Percentiles rank a stretch among this genome's conserved stretches.
phyloP scores from a whole-genome alignment of 78 protist species.

The Cavenderia fasciculata region DNA sequence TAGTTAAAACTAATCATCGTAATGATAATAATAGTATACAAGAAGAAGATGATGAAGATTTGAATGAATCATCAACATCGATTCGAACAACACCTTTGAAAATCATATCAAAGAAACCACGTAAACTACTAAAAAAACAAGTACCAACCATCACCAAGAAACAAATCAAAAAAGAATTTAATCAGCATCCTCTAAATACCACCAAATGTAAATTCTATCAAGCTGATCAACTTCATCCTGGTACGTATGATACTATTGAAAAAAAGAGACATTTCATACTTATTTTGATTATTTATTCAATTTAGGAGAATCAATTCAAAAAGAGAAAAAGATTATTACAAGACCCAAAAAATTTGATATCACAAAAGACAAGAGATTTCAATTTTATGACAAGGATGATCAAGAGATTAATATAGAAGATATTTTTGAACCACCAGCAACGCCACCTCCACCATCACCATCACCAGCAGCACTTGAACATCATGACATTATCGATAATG shows the following conservation, averaged over 20 bases:
- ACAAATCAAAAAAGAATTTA: conserved; percentile 39
- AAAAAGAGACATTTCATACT: not conserved
- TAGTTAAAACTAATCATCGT: not conserved
- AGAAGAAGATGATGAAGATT: not conserved
- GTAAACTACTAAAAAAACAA: conserved; percentile 18
- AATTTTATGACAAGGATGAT: conserved; percentile 4
- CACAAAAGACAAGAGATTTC: not conserved
- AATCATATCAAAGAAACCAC: conserved; percentile 9
- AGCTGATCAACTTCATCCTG: not conserved
- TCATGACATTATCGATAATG: no score
- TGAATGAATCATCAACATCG: not conserved
- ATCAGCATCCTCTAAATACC: conserved; percentile 59
- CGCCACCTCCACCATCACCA: no score
- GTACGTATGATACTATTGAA: not conserved
- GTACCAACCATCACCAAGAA: not conserved
- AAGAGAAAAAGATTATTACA: conserved; percentile 1
- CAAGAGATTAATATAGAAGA: conserved; percentile 13
- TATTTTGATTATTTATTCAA: not conserved
- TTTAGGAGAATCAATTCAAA: not conserved
- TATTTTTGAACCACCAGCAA: not conserved
- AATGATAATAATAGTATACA: not conserved
- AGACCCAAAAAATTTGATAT: not conserved
- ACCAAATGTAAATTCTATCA: not conserved
- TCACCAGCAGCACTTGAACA: no score
- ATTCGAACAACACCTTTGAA: conserved; percentile 20